Evolutionary conservation across 2,329 filamentous ascomycete genomes (phyloP).

Genomic region (Colletotrichum euphorbiae): DNA sequence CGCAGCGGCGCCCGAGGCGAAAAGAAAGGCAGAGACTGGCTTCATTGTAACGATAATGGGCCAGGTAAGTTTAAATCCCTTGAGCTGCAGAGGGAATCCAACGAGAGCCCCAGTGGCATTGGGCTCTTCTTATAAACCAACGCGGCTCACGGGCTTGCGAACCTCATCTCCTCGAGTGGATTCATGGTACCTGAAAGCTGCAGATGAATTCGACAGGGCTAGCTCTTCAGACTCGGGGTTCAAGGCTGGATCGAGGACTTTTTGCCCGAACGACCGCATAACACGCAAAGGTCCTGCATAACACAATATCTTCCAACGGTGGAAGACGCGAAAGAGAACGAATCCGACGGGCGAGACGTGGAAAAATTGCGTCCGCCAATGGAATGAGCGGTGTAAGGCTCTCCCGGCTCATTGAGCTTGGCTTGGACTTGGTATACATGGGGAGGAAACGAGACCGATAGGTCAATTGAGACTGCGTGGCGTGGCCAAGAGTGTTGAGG

Average conservation of each 20-base stretch:
- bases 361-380: constrained; percentile 32
- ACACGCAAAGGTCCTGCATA: not conserved
- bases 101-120: not conserved
- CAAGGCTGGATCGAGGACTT: not conserved
- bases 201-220: not conserved
- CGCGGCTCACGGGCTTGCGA: not conserved
- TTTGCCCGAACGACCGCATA: too few relatives aligned
- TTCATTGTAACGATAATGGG: constrained; percentile 23
- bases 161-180: not conserved
- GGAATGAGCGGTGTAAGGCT: constrained; percentile 26
- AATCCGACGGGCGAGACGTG: constrained; percentile 32
- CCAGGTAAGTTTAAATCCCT: not conserved
- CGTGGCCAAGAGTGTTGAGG: not conserved
- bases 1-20: constrained; percentile 26
- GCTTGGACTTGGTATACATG: constrained; percentile 26
- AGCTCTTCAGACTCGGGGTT: not conserved
- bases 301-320: not conserved
- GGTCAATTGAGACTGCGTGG: constrained; percentile 1
- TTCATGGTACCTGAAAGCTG: constrained; percentile 6
- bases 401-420: constrained; percentile 28
- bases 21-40: constrained; percentile 25
- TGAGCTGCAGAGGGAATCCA: not conserved
- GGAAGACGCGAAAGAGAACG: not conserved
- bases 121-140: not conserved
- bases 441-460: not conserved